A percentile compares a stretch with the other conserved stretches of the same genome.
These are phyloP conservation scores for Mallotus repandus DNA, from an alignment of 441 rosid species.

Conservation along the genomic window DNA sequence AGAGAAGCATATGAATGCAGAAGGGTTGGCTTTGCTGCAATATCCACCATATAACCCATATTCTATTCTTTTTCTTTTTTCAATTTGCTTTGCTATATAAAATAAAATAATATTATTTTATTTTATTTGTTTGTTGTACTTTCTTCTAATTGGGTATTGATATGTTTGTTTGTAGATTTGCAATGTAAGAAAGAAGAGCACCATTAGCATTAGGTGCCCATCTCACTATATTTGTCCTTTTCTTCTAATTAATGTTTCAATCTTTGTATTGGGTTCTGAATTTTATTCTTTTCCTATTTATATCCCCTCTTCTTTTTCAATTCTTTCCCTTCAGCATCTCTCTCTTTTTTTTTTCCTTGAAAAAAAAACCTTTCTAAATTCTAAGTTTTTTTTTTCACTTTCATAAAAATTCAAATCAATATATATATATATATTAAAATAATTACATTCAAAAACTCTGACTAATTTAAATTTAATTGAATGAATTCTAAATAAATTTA, in stretches of 20 bases:
- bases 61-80: conserved; percentile 24
- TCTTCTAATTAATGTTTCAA: conserved; percentile 25
- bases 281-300: conserved; percentile 23
- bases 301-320: background rate
- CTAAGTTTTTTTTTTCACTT: too few relatives aligned
- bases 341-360: background rate
- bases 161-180: conserved; percentile 17
- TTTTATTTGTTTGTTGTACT: conserved; percentile 6
- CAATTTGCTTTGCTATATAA: background rate
- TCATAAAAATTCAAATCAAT: too few relatives aligned
- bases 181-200: conserved; percentile 35
- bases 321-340: background rate
- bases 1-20: conserved; percentile 36
- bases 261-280: conserved; percentile 16
- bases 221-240: conserved; percentile 44
- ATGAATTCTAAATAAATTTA: too few relatives aligned
- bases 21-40: conserved; percentile 47
- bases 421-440: too few relatives aligned
- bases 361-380: too few relatives aligned
- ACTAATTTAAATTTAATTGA: too few relatives aligned
- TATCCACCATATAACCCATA: conserved; percentile 51
- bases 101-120: too few relatives aligned
- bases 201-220: conserved; percentile 39
- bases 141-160: background rate
- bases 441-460: too few relatives aligned